These are phyloP conservation scores for Panaeolus cyanescens DNA, from an alignment of 768 basidiomycete genomes.

Conservation along the genomic window DNA sequence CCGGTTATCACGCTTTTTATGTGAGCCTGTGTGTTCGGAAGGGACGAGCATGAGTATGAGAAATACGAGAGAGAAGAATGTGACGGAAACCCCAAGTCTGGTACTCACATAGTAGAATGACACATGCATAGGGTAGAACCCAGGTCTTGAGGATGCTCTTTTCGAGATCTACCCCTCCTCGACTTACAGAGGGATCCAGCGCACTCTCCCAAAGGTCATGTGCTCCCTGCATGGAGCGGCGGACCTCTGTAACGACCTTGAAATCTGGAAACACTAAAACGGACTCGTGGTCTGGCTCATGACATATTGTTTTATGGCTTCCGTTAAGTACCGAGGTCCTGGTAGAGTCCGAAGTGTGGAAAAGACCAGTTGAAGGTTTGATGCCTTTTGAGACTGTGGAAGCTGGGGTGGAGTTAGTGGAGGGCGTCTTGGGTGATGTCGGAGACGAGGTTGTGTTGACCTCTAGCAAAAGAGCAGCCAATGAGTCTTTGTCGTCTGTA, in stretches of 20 bases:
- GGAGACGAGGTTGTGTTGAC: constrained; percentile 33
- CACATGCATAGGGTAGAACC: constrained; percentile 87
- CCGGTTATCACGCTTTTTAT: constrained; percentile 90
- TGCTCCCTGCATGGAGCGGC: constrained; percentile 64
- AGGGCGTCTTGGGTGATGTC: constrained; percentile 23
- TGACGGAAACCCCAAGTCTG: not conserved
- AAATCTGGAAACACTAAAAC: constrained; percentile 94
- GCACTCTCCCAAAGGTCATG: constrained; percentile 65
- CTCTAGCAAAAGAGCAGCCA: constrained; percentile 61
- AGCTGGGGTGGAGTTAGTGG: constrained; percentile 19
- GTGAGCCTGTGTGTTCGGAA: constrained; percentile 65
- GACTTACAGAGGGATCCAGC: constrained; percentile 59
- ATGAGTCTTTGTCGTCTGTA: constrained; percentile 65
- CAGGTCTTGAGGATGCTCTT: constrained; percentile 62
- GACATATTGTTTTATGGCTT: constrained; percentile 74
- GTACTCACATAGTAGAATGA: constrained; percentile 83
- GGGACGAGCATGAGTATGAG: constrained; percentile 16
- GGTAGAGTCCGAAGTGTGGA: constrained; percentile 53
- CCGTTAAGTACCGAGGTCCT: constrained; percentile 81
- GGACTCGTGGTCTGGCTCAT: constrained; percentile 64
- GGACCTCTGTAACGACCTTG: constrained; percentile 77
- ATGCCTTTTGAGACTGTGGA: constrained; percentile 27
- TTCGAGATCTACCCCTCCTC: constrained; percentile 43
- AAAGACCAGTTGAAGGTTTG: constrained; percentile 52
- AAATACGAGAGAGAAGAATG: constrained; percentile 4